Base-by-base conservation (phyloP, 352 stramenopile species). In the Pythium coloratum region DNA sequence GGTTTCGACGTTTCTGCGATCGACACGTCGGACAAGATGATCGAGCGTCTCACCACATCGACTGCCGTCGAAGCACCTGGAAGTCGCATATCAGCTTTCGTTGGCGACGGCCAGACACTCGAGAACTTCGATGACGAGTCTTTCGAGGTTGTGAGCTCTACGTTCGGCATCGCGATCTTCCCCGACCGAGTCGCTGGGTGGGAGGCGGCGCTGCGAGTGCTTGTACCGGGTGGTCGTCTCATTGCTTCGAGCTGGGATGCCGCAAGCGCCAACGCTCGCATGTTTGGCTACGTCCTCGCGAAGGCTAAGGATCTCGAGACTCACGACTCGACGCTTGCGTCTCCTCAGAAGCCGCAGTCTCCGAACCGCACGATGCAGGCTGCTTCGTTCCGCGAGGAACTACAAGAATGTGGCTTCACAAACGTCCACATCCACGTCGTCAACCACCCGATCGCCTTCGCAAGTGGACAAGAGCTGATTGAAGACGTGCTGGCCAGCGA, bases 151-250 rank as follows among this genome's bases (percentile, higher is more conserved):
- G 67, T 73, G 3, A 53, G 26, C 33, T 73, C 67, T 16, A 50
- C 55, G 13, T 73, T 73, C 33, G 67, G 67, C 30, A 62, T 66
- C 13, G 64, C 60, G 34, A 38, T 73, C 34, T 69, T 73, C 56
- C 56, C 67, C 2, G 60, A 73, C 34, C 67, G 67, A 13, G 28
- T 46, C 16, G 55, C 61, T n/a, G 61, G 55, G 12, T 73, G 67
- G 67, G 5, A 9, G 30, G 59, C 67, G 14, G 67, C 67, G 38
- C n/a, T 3, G 18, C 67, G 67, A 16, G 67, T 73, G 47, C 61
- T 73, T 16, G 30, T 38, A 8, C 61, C 67, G 0, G 28, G 44
- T 20, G 67, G 67, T 13, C 55, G 49, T 9, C 55, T 73, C 0
- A 10, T 73, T 0, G 56, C 61, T 20, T 49, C 61, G 8, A 69